Base-by-base conservation (phyloP, 202 grass and related monocot genomes). In the Panicum virgatum region DNA sequence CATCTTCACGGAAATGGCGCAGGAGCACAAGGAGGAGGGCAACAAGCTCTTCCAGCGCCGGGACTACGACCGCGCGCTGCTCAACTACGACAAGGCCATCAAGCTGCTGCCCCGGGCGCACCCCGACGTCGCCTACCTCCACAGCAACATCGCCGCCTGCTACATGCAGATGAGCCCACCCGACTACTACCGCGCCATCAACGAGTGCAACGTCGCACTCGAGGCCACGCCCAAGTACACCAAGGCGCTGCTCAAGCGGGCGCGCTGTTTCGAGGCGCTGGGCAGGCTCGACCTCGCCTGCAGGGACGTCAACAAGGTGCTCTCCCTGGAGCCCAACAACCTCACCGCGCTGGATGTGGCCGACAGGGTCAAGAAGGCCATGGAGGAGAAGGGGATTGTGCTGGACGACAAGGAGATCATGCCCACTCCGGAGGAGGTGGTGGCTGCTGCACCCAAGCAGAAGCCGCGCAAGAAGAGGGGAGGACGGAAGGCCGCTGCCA, bases 221-320 rank as follows among this genome's bases (percentile, higher is more conserved):
- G 86, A 98, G 58, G 40, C 88, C n/a, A 80, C 80, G n/a, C 92
- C 96, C 18, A 82, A 84, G 29, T 95, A 95, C 86, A 76, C 51
- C 65, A 95, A 94, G 86, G 96, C 96, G 36, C 86, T 98, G 50
- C 86, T 98, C 82, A 98, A 95, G 87, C 85, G 96, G 57, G 96
- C 92, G 18, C 90, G 82, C 64, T 95, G 96, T 70, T 95, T 93
- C 85, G 92, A 98, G 80, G 90, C 83, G 50, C 88, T 95, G 40
- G 90, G 78, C 3, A 34, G 92, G 79, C 71, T 98, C 48, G 96
- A 98, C 74, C 84, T 94, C 70, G 90, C 92, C 12, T 80, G 72
- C 38, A 51, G 84, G 54, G 96, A 98, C 51, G 90, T 90, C 22
- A 75, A 89, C 56, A 79, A 62, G 73, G 90, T 93, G 79, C 89